Evolutionary conservation across 2,329 filamentous ascomycete species (phyloP), one percentile per base, ranked within the genome.

Genomic region (Thielaviopsis populi): DNA sequence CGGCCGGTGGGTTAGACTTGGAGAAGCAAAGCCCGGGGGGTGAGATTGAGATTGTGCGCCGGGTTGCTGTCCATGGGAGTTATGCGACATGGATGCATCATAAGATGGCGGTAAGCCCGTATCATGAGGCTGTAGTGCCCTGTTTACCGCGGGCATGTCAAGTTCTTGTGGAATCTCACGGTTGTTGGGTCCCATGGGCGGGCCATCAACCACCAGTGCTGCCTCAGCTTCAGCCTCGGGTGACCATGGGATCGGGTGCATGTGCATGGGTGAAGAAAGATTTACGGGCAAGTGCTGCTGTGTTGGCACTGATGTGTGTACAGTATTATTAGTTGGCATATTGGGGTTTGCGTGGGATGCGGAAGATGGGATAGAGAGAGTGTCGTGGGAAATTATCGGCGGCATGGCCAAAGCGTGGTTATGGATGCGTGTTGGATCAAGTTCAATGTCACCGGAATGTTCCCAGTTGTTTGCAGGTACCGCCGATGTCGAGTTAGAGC

Each of bases 141-240:
- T 54, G 40, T 41, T 43, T 15, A 63, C 56, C 6, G 19, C 27
- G 13, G 63, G 63, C 63, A 64, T 63, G 4, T 56, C 61, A 10
- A 66, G 48, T 27, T 66, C 64, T 7, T 60, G 41, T 15, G 64
- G 64, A 40, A 66, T 66, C 19, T 66, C 64, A 3, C 64, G 43
- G 37, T 66, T 66, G n/a, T 66, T 66, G 10, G 64, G 64, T 4
- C 64, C 64, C 61, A 58, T 66, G n/a, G 64, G 54, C 2, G 58
- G 54, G 17, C 64, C 64, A 43, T 66, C 64, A 22, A 66, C 62
- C 27, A 66, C 64, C 19, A 66, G 61, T 17, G 64, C 64, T 13
- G 64, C 64, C 43, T 66, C 64, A 22, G 64, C 64, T 11, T 46
- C 64, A 40, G 64, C 61, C 33, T 66, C 64, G 0, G 64, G 64